Evolutionary conservation across 2,329 filamentous ascomycete genomes (phyloP).

Genomic region (Annulohypoxylon truncatum): DNA sequence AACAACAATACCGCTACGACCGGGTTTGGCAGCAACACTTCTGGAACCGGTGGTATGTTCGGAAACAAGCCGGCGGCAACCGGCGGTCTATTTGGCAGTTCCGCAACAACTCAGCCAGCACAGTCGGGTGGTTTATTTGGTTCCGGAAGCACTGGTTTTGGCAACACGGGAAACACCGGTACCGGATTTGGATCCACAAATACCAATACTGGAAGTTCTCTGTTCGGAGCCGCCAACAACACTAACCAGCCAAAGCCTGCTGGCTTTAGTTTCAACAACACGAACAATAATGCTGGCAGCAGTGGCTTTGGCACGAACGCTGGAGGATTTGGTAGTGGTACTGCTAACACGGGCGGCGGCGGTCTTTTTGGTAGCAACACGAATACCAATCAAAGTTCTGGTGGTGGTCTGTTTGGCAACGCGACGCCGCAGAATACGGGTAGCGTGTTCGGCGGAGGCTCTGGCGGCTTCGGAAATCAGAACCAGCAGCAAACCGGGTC

Average conservation of each 20-base stretch:
- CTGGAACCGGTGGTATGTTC: conserved; percentile 53
- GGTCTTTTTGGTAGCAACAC: conserved; percentile 54
- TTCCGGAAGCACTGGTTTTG: conserved; percentile 61
- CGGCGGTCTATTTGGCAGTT: conserved; percentile 54
- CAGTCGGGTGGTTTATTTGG: conserved; percentile 46
- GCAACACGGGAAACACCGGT: conserved; percentile 55
- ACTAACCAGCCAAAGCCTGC: conserved; percentile 41
- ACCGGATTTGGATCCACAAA: conserved; percentile 62
- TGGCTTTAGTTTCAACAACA: conserved; percentile 44
- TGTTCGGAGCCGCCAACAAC: conserved; percentile 52
- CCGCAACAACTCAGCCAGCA: conserved; percentile 48
- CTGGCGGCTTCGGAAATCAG: conserved; percentile 54
- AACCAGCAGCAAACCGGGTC: conserved; percentile 55
- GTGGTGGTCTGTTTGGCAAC: conserved; percentile 52
- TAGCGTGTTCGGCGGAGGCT: conserved; percentile 46
- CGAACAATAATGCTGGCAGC: conserved; percentile 25
- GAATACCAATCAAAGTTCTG: conserved; percentile 41
- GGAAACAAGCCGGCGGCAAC: conserved; percentile 52
- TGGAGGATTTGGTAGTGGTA: conserved; percentile 40
- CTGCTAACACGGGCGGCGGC: conserved; percentile 48
- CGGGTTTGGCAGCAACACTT: conserved; percentile 46
- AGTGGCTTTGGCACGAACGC: conserved; percentile 32
- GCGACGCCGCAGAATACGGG: conserved; percentile 47
- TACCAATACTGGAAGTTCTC: conserved; percentile 50
- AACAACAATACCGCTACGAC: conserved; percentile 39